Conservation (phyloP, 768 basidiomycete species). For the Boletus subcaerulescens region DNA sequence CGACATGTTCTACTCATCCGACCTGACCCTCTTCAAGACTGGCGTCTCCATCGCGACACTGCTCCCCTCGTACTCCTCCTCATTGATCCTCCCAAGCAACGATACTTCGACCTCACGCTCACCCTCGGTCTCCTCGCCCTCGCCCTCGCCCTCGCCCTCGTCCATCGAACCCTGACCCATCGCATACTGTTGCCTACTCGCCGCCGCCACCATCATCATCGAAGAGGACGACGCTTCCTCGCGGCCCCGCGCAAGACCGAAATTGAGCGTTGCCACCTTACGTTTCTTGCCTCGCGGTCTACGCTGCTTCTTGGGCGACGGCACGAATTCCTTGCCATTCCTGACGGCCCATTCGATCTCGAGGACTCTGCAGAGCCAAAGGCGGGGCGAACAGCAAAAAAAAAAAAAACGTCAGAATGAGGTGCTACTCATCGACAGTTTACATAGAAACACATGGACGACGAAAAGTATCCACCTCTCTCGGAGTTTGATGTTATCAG, state of each 20-base stretch:
- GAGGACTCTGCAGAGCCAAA: conserved; percentile 54
- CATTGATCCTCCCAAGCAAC: conserved; percentile 14
- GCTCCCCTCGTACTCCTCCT: conserved; percentile 32
- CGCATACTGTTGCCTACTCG: conserved; percentile 3
- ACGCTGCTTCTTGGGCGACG: conserved; percentile 46
- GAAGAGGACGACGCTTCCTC: conserved; percentile 15
- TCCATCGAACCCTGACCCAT: conserved; percentile 31
- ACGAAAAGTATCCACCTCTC: conserved; percentile 84
- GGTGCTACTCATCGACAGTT: conserved; percentile 39
- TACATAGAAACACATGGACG: conserved; percentile 61
- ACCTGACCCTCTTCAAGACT: conserved; percentile 23
- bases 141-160: conserved; percentile 38
- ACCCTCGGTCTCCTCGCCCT: conserved; percentile 39
- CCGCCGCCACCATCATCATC: not conserved
- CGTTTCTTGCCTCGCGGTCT: conserved; percentile 35
- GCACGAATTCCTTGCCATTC: conserved; percentile 56
- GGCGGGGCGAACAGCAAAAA: not conserved
- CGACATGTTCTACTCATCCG: conserved; percentile 13
- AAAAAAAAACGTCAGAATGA: conserved; percentile 41
- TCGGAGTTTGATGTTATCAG: conserved; percentile 82
- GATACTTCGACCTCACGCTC: conserved; percentile 11
- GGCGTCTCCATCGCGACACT: conserved; percentile 21
- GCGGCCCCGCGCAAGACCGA: not conserved
- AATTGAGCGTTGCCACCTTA: conserved; percentile 25
- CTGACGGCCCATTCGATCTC: conserved; percentile 79